A percentile compares a stretch with the other conserved stretches of the same genome.
Evolutionary conservation across 495 filamentous ascomycete species (phyloP).

Genomic region (Staphylotrichum tortipilum): DNA sequence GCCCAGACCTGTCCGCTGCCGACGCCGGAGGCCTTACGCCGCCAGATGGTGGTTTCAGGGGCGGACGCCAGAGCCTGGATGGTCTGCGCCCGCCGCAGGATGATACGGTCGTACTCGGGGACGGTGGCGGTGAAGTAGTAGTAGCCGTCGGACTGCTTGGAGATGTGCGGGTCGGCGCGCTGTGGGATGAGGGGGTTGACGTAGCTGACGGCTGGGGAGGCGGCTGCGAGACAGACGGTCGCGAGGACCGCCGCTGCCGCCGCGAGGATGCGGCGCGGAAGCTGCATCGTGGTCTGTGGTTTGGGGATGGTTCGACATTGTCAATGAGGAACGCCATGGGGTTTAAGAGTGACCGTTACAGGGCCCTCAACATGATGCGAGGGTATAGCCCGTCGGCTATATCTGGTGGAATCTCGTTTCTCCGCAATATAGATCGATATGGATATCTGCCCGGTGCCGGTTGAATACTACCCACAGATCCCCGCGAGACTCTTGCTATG

Average conservation of each 20-base stretch:
- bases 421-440: neutral
- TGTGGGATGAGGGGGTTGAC: slow-evolving; percentile 18
- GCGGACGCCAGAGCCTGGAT: slow-evolving; percentile 42
- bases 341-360: neutral
- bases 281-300: neutral
- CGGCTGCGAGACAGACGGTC: neutral
- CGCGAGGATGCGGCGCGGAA: neutral
- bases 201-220: slow-evolving; percentile 17
- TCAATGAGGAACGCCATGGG: too few species aligned
- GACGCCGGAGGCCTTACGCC: slow-evolving; percentile 34
- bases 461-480: neutral
- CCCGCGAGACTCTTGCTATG: neutral
- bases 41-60: slow-evolving; percentile 21
- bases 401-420: neutral
- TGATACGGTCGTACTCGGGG: slow-evolving; percentile 40
- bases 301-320: too few species aligned
- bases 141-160: slow-evolving; percentile 41
- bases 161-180: slow-evolving; percentile 24
- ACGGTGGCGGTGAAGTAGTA: slow-evolving; percentile 43
- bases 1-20: slow-evolving; percentile 50
- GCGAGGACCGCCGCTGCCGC: neutral
- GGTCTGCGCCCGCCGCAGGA: slow-evolving; percentile 41
- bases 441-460: neutral
- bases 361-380: neutral
- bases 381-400: slow-evolving; percentile 1